A percentile compares a stretch with the other conserved stretches of the same genome.
Conservation (phyloP, 345 rosid species). For the Isatis tinctoria region DNA sequence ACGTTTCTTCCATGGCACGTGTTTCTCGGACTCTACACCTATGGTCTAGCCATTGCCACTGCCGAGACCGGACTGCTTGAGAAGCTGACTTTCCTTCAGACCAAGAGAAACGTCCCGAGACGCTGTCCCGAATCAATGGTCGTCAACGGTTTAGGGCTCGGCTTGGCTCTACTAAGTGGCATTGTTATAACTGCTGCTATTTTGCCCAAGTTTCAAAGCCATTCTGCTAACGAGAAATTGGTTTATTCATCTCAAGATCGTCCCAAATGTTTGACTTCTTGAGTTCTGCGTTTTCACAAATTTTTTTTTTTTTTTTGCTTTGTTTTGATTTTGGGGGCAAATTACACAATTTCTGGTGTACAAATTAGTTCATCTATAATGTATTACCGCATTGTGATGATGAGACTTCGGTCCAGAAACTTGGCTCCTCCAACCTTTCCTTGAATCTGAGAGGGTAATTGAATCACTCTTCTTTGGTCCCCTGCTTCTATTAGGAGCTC, state of each 20-base stretch:
- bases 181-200: slow-evolving; percentile 59
- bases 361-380: slow-evolving; percentile 8
- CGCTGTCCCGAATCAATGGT: slow-evolving; percentile 61
- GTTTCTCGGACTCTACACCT: slow-evolving; percentile 83
- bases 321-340: neutral
- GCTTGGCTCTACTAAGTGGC: slow-evolving; percentile 66
- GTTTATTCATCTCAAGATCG: slow-evolving; percentile 40
- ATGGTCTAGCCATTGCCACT: slow-evolving; percentile 75
- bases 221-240: slow-evolving; percentile 31
- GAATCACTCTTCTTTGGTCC: slow-evolving; percentile 77
- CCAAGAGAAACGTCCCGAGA: slow-evolving; percentile 38
- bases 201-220: slow-evolving; percentile 50
- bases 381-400: slow-evolving; percentile 60
- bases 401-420: slow-evolving; percentile 61
- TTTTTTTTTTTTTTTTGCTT: neutral
- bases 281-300: neutral
- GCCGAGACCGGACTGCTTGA: slow-evolving; percentile 88
- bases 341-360: slow-evolving; percentile 7
- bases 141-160: slow-evolving; percentile 64
- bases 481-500: slow-evolving; percentile 90
- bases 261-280: slow-evolving; percentile 49
- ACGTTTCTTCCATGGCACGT: slow-evolving; percentile 86
- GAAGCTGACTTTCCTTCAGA: slow-evolving; percentile 69
- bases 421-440: slow-evolving; percentile 87
- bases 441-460: slow-evolving; percentile 64